Evolutionary conservation across 345 rosid genomes (phyloP).

Genomic region (Lepidium aucheri): DNA sequence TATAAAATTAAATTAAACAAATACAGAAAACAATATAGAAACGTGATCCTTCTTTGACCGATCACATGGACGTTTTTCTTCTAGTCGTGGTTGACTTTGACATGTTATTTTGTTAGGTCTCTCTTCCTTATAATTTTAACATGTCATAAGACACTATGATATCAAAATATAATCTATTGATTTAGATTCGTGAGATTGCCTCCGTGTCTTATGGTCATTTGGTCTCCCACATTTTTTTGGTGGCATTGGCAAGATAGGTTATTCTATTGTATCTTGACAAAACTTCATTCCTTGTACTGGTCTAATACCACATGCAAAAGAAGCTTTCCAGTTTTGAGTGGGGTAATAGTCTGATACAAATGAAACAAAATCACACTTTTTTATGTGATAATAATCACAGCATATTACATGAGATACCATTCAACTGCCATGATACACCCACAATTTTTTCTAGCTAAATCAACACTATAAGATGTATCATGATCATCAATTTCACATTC

Average conservation of each 20-base stretch:
- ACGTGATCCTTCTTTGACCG: neutral
- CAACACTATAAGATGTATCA: too few species aligned
- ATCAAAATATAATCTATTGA: neutral
- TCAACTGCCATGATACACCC: constrained; percentile 14
- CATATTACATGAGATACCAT: neutral
- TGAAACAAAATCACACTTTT: neutral
- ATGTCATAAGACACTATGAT: neutral
- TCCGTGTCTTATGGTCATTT: neutral
- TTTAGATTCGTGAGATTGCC: neutral
- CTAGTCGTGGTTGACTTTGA: neutral
- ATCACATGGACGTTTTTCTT: neutral
- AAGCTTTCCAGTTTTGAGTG: neutral
- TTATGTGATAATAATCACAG: neutral
- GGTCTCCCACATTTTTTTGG: neutral
- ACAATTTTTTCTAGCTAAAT: neutral
- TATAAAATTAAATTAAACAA: too few species aligned
- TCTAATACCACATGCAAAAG: neutral
- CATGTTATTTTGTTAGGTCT: neutral
- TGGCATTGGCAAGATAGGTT: neutral
- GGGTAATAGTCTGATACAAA: neutral
- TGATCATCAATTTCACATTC: too few species aligned
- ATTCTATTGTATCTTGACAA: neutral
- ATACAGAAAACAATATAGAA: too few species aligned
- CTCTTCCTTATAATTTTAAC: neutral
- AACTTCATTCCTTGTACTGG: neutral